Evolutionary conservation across 768 basidiomycete genomes (phyloP), one percentile per base, ranked within the genome.

Genomic region (Lactifluus piperatus): DNA sequence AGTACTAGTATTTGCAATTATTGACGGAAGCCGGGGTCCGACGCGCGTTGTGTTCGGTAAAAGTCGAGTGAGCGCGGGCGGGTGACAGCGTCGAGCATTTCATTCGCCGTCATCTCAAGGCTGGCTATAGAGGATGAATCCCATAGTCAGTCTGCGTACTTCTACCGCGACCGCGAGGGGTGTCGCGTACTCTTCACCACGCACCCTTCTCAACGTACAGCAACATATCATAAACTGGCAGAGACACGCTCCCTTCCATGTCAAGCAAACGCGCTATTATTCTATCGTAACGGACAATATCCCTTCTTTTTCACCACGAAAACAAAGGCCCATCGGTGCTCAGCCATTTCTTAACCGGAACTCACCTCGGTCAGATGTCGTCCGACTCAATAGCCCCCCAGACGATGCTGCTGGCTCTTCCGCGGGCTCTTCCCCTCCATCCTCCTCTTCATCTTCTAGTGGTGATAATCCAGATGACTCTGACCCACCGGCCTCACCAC

Each of bases 371-470:
- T 51, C 54, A 16, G 18, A 55, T 10, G 34, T 34, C 8, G 55
- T 65, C 9, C 58, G 62, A 29, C 51, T 65, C 5, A 55, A 65
- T 30, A 36, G 51, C 43, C 29, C 54, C 27, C 20, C 56, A 8
- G 34, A 63, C 24, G 55, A 53, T 37, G 43, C 62, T n/a, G 36
- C n/a, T 22, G 9, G 48, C 70, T 51, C 69, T 66, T 32, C 68
- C 44, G 60, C 66, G n/a, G 73, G 71, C 34, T 67, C 73, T 5
- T 65, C 77, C 67, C 62, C 73, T 62, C 58, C 75, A 68, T 41
- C 76, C 63, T 64, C 79, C 18, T 71, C 80, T 13, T 78, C 78
- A 8, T 74, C 72, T 13, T 68, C 74, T 13, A 74, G 72, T 32
- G 73, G 74, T 57, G 66, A 58, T 10, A 63, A 64, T 14, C 64